Conservation (phyloP, 257 asterid genomes). For the Echium plantagineum region DNA sequence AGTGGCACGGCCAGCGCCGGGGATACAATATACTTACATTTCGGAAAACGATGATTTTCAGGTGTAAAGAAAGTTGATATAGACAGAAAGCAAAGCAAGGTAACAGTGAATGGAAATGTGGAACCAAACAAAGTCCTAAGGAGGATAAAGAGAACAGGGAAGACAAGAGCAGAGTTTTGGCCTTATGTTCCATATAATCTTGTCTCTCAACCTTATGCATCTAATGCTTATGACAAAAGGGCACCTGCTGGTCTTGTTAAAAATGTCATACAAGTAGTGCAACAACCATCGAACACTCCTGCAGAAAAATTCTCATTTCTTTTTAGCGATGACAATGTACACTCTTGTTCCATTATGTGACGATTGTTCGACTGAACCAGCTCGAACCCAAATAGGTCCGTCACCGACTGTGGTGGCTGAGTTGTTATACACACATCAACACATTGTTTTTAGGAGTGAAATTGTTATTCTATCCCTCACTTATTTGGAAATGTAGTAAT, state of each 20-base stretch:
- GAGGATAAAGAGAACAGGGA: constrained; percentile 65
- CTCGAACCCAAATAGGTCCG: too few relatives aligned
- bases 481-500: too few relatives aligned
- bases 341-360: constrained; percentile 78
- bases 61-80: constrained; percentile 71
- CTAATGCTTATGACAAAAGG: constrained; percentile 61
- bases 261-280: constrained; percentile 36
- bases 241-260: constrained; percentile 76
- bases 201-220: constrained; percentile 48
- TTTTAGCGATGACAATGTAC: constrained; percentile 81
- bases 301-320: constrained; percentile 49
- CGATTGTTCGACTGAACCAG: too few relatives aligned
- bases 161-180: constrained; percentile 79
- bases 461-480: too few relatives aligned
- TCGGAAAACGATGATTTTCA: too few relatives aligned
- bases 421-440: too few relatives aligned
- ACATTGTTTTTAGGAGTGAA: too few relatives aligned
- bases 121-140: constrained; percentile 59
- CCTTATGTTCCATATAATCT: constrained; percentile 72
- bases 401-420: too few relatives aligned
- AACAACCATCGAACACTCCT: constrained; percentile 37
- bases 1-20: too few relatives aligned
- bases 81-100: constrained; percentile 50
- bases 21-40: too few relatives aligned
- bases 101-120: constrained; percentile 58